These are phyloP conservation scores for Punctularia strigosozonata DNA, from an alignment of 768 basidiomycete species.

Conservation along the genomic window DNA sequence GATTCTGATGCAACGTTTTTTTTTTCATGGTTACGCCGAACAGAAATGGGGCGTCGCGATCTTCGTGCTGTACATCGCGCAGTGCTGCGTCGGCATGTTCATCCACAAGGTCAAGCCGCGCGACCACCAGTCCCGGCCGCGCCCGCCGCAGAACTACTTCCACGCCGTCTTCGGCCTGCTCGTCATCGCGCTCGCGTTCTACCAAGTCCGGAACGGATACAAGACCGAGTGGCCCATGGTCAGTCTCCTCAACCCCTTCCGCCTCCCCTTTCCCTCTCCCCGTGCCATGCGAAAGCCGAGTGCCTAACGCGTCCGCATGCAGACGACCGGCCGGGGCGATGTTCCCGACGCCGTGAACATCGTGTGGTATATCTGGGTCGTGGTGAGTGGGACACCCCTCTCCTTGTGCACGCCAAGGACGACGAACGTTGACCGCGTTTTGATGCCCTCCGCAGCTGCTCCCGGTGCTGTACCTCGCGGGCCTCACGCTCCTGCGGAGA, in stretches of 20 bases:
- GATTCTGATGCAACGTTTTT: neutral
- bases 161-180: no score
- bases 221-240: conserved; percentile 18
- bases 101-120: conserved; percentile 41
- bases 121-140: conserved; percentile 22
- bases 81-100: conserved; percentile 33
- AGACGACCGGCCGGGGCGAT: conserved; percentile 14
- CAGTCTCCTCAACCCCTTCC: no score
- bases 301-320: no score
- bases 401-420: conserved; percentile 19
- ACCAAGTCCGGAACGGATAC: conserved; percentile 35
- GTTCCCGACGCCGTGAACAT: conserved; percentile 16
- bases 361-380: conserved; percentile 27
- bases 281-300: no score
- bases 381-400: conserved; percentile 38
- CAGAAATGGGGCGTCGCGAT: conserved; percentile 42
- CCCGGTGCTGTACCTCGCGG: conserved; percentile 16
- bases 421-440: neutral
- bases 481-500: conserved; percentile 16
- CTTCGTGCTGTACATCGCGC: conserved; percentile 40
- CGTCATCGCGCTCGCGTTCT: no score
- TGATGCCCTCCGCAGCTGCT: conserved; percentile 11
- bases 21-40: no score
- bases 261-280: no score
- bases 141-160: no score